Conservation (phyloP, 805 yeast genomes). For the Yarrowia sp. region DNA sequence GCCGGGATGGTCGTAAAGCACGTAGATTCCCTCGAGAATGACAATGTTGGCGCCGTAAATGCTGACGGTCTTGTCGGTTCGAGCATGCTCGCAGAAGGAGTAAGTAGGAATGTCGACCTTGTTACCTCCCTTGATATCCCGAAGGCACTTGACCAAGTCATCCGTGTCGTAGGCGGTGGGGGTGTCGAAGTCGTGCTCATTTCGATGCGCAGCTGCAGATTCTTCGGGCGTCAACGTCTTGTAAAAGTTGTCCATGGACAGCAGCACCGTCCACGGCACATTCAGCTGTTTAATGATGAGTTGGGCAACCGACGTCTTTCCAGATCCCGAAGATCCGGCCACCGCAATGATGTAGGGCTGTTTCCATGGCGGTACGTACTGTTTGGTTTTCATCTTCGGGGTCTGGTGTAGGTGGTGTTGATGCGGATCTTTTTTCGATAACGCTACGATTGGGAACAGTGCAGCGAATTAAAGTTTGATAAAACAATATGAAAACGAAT, state of each 20-base stretch:
- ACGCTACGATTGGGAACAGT: conserved; percentile 7
- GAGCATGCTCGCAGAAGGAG: conserved; percentile 61
- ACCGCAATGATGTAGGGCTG: conserved; percentile 84
- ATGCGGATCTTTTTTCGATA: conserved; percentile 4
- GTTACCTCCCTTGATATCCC: conserved; percentile 65
- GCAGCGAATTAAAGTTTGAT: background rate
- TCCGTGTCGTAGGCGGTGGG: conserved; percentile 86
- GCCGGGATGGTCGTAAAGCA: conserved; percentile 62
- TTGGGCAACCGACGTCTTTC: conserved; percentile 89
- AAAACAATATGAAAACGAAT: background rate
- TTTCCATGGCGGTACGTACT: conserved; percentile 81
- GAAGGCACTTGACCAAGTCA: conserved; percentile 59
- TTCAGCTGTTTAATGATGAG: conserved; percentile 66
- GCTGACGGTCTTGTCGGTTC: conserved; percentile 63
- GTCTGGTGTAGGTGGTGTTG: background rate
- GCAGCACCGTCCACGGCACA: conserved; percentile 88
- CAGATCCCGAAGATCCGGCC: conserved; percentile 86
- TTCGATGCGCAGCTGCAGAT: conserved; percentile 57
- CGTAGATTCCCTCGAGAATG: conserved; percentile 87
- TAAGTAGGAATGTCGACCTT: conserved; percentile 65
- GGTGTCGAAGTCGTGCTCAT: conserved; percentile 80
- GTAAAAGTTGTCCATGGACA: conserved; percentile 90
- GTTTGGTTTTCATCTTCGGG: conserved; percentile 3
- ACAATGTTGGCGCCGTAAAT: conserved; percentile 94
- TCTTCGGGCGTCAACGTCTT: conserved; percentile 66